These are phyloP conservation scores for Citrus maxima DNA, from an alignment of 345 rosid genomes.

Conservation along the genomic window DNA sequence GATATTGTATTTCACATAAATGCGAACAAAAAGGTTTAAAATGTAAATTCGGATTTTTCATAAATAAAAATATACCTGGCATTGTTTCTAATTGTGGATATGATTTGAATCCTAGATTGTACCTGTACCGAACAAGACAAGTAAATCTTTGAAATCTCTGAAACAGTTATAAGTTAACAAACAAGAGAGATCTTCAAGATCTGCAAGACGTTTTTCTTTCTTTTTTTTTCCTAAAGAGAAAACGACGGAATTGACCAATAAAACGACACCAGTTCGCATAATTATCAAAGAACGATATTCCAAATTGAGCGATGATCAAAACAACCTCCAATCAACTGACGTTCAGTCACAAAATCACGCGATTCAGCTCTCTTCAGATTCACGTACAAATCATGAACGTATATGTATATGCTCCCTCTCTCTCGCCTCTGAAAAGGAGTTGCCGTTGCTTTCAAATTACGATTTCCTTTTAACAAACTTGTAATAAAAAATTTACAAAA, in stretches of 20 bases:
- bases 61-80: slow-evolving; percentile 40
- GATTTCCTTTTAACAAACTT: slow-evolving; percentile 21
- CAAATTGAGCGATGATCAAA: slow-evolving; percentile 10
- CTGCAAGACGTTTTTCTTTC: neutral
- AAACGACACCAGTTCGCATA: slow-evolving; percentile 13
- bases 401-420: neutral
- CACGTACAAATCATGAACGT: neutral
- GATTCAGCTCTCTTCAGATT: slow-evolving; percentile 8
- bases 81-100: slow-evolving; percentile 22
- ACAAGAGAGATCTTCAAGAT: slow-evolving; percentile 17
- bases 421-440: neutral
- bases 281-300: neutral
- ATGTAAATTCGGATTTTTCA: slow-evolving; percentile 6
- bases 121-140: slow-evolving; percentile 24
- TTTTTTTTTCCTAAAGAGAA: neutral
- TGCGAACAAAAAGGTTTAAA: neutral
- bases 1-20: too few species aligned
- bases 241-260: slow-evolving; percentile 12
- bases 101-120: slow-evolving; percentile 13
- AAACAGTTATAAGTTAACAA: neutral
- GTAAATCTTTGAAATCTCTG: slow-evolving; percentile 13
- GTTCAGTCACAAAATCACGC: slow-evolving; percentile 13
- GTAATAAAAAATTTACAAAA: neutral
- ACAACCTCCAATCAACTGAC: neutral
- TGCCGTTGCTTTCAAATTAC: slow-evolving; percentile 28